phyloP scores from a whole-genome alignment of 1,139 yeast genomes.

The Taphrina deformans region DNA sequence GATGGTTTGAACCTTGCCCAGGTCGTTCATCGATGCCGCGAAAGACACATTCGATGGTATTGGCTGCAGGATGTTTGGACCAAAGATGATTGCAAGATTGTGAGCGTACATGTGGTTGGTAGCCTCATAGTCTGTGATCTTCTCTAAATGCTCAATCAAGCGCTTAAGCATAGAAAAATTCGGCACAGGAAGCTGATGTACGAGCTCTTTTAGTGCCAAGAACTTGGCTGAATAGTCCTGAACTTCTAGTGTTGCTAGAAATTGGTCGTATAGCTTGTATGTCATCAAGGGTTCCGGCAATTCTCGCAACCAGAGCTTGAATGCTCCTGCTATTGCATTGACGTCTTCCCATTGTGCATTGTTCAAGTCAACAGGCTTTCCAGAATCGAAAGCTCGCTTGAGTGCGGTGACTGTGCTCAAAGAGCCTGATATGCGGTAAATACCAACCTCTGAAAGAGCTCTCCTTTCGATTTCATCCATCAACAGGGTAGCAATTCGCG shows the following conservation, averaged over 20 bases:
- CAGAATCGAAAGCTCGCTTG: constrained; percentile 70
- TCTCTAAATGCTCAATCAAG: constrained; percentile 57
- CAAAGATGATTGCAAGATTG: constrained; percentile 87
- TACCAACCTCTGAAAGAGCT: constrained; percentile 81
- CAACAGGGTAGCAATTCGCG: constrained; percentile 64
- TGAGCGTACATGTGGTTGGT: constrained; percentile 76
- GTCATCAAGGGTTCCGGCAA: constrained; percentile 84
- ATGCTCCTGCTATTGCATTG: constrained; percentile 86
- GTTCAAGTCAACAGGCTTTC: constrained; percentile 64
- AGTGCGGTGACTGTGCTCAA: constrained; percentile 71
- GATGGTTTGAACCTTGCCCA: constrained; percentile 32
- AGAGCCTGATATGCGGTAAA: constrained; percentile 90
- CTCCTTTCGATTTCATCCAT: constrained; percentile 74
- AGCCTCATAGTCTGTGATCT: constrained; percentile 63
- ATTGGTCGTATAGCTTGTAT: constrained; percentile 56
- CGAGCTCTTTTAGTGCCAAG: constrained; percentile 50
- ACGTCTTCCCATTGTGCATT: constrained; percentile 75
- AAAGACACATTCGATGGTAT: constrained; percentile 22
- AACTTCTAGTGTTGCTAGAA: constrained; percentile 45
- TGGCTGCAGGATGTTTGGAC: constrained; percentile 66
- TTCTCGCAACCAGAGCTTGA: constrained; percentile 81
- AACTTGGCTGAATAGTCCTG: constrained; percentile 43
- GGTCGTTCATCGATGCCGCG: constrained; percentile 26
- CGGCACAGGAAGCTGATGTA: constrained; percentile 58
- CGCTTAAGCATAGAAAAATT: constrained; percentile 69